Evolutionary conservation across 106 monocot genomes (phyloP), one percentile per base, ranked within the genome.

Genomic region (Posidonia australis): DNA sequence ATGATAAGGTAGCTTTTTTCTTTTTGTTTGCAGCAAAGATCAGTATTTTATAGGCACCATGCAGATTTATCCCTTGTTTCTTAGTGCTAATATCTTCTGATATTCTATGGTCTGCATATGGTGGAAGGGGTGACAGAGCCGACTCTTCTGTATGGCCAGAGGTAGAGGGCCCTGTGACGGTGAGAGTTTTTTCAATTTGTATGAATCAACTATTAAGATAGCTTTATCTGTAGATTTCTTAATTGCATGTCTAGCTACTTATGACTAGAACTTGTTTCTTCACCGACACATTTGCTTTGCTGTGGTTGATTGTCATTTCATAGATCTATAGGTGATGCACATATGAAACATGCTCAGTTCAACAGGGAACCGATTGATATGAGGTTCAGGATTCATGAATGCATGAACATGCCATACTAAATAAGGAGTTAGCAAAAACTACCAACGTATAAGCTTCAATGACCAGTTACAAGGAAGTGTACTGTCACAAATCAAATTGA

Each of bases 131-230:
- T 70, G 90, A 98, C 73, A 78, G 96, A 69, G 90, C 87, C 41
- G 96, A 98, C 64, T 76, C 87, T 72, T 85, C 90, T 5, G 49
- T 65, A 27, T 98, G 96, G 90, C 90, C 96, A 53, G 87, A 90
- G 63, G 74, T 98, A 58, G 67, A 98, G 78, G 96, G 96, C 14
- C 96, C 96, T 69, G 30, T 90, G 28, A 49, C 73, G 69, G 96
- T 98, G 69, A 74, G 62, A n/a, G n/a, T n/a, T n/a, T 1, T 25
- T 58, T 14, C 28, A 36, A 36, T 7, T 36, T 36, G 5, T 4
- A 4, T 2, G 36, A 36, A 7, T 36, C 7, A 7, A 7, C 36
- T 7, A 36, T 36, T 7, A 36, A 36, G 36, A 7, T 36, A 36
- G 36, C 36, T 4, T 4, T 7, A 36, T 36, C n/a, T 36, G 36